Percentiles rank a stretch among this genome's conserved stretches.
phyloP scores from a whole-genome alignment of 2,329 filamentous ascomycete species.

The Verticillium isaacii region DNA sequence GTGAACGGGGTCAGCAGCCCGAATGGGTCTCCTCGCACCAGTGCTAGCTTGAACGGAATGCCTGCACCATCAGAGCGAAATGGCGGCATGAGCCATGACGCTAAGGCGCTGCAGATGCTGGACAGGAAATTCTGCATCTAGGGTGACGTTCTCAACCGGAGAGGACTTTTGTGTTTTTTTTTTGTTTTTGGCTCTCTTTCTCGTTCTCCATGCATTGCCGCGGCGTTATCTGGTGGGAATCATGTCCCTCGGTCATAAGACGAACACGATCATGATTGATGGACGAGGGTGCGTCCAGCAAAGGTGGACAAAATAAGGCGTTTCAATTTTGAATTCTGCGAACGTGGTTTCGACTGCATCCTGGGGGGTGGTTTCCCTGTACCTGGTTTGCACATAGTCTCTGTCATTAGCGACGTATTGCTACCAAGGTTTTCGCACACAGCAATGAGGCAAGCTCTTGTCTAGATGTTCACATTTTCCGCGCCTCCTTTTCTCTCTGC shows the following conservation, averaged over 20 bases:
- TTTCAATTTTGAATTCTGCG: background rate
- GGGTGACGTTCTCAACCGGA: background rate
- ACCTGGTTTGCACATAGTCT: background rate
- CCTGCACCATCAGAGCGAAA: conserved; percentile 44
- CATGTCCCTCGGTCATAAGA: background rate
- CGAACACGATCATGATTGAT: background rate
- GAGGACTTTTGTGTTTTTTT: background rate
- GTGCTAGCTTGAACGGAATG: conserved; percentile 45
- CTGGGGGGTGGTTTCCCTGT: background rate
- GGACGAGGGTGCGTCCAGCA: background rate
- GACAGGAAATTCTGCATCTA: conserved; percentile 51
- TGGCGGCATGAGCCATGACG: conserved; percentile 56
- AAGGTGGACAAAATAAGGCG: background rate
- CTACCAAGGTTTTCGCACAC: too few species aligned
- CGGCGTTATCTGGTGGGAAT: background rate
- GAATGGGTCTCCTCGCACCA: conserved; percentile 42
- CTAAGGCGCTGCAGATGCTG: conserved; percentile 59
- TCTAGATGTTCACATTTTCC: too few species aligned
- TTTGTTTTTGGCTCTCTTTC: background rate
- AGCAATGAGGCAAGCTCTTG: too few species aligned
- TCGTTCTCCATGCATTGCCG: background rate
- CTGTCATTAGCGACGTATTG: too few species aligned
- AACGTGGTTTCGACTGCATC: background rate
- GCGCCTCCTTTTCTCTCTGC: too few species aligned
- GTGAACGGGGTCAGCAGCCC: conserved; percentile 36